These are phyloP conservation scores for Neoboletus brunneissimus DNA, from an alignment of 768 basidiomycete species.

Conservation along the genomic window DNA sequence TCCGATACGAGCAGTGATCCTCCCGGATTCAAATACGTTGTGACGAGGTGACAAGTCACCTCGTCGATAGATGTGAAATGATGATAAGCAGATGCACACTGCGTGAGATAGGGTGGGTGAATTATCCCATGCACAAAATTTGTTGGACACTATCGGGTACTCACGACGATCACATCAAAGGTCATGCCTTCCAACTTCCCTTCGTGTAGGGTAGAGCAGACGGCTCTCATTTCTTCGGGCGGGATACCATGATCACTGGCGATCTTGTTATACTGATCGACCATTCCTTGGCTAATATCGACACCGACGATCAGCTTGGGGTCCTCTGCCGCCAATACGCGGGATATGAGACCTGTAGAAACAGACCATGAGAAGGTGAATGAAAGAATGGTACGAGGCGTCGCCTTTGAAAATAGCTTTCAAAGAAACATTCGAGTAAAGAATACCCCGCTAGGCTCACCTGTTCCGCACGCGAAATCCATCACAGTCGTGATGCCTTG, in stretches of 20 bases:
- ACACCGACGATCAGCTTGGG: slow-evolving; percentile 66
- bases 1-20: slow-evolving; percentile 62
- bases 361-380: no score
- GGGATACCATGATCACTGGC: slow-evolving; percentile 60
- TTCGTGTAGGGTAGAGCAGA: slow-evolving; percentile 43
- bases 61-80: slow-evolving; percentile 51
- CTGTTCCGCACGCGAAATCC: slow-evolving; percentile 77
- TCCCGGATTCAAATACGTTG: slow-evolving; percentile 55
- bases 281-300: slow-evolving; percentile 71
- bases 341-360: slow-evolving; percentile 58
- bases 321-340: slow-evolving; percentile 56
- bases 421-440: background rate
- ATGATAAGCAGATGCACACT: slow-evolving; percentile 68
- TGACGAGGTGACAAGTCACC: slow-evolving; percentile 51
- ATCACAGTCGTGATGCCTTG: slow-evolving; percentile 55
- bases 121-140: background rate
- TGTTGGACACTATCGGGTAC: slow-evolving; percentile 23
- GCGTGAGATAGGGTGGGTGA: background rate
- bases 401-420: background rate
- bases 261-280: slow-evolving; percentile 61
- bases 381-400: no score
- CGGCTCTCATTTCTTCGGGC: slow-evolving; percentile 63
- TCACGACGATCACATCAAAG: slow-evolving; percentile 72
- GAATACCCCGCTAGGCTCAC: slow-evolving; percentile 31
- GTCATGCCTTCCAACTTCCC: slow-evolving; percentile 48